Evolutionary conservation across 148 eudicot species (phyloP).

Genomic region (Arbutus unedo): DNA sequence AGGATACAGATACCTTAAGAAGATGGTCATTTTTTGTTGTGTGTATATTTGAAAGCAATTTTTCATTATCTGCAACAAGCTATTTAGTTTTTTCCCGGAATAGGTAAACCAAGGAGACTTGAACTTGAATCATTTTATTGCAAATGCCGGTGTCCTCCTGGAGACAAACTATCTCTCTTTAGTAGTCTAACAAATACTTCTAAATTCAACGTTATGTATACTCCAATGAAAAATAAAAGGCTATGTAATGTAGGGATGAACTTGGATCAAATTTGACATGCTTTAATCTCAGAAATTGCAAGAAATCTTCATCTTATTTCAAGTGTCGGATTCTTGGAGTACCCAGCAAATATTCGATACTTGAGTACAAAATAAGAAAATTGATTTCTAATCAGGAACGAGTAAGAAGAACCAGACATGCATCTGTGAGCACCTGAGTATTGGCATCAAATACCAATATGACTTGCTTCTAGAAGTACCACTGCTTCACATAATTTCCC

Average conservation of each 20-base stretch:
- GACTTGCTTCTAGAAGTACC: not conserved
- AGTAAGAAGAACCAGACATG: not conserved
- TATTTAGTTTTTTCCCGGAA: too few relatives aligned
- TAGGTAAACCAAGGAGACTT: too few relatives aligned
- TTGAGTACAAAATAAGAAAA: not conserved
- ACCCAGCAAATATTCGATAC: not conserved
- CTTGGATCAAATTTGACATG: not conserved
- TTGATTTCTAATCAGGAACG: not conserved
- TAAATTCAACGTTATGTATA: not conserved
- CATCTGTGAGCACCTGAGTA: not conserved
- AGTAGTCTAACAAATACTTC: not conserved
- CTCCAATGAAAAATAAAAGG: too few relatives aligned
- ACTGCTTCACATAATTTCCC: not conserved
- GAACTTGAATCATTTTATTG: too few relatives aligned
- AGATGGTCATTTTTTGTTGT: not conserved
- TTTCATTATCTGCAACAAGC: not conserved
- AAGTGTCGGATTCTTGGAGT: not conserved
- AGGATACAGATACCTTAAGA: not conserved
- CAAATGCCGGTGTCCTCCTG: too few relatives aligned
- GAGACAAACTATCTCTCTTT: too few relatives aligned
- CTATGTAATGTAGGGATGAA: not conserved
- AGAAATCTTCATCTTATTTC: not conserved
- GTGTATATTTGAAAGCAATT: not conserved
- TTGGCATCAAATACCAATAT: not conserved
- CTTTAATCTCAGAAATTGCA: not conserved